Percentiles rank a stretch among this genome's conserved stretches.
Evolutionary conservation across 257 asterid genomes (phyloP).

Genomic region (Gentiana dahurica): DNA sequence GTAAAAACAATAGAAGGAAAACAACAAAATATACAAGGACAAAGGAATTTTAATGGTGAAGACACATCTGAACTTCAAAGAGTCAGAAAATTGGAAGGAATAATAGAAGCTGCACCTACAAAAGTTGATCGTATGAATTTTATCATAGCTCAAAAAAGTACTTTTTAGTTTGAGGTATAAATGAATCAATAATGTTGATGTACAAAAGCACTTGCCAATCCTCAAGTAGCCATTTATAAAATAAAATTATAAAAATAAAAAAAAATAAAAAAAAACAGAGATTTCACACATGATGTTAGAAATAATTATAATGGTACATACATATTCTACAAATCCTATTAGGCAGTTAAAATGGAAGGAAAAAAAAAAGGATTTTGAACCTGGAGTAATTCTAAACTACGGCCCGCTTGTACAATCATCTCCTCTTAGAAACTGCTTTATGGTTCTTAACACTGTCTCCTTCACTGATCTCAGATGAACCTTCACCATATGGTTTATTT

Average conservation of each 20-base stretch:
- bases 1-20: slow-evolving; percentile 3
- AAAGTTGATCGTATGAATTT: background rate
- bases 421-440: slow-evolving; percentile 27
- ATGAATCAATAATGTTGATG: slow-evolving; percentile 8
- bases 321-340: slow-evolving; percentile 8
- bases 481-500: slow-evolving; percentile 29
- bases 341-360: background rate
- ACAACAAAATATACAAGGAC: slow-evolving; percentile 2
- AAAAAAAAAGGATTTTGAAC: slow-evolving; percentile 3
- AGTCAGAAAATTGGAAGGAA: slow-evolving; percentile 2
- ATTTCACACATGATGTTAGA: background rate
- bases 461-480: slow-evolving; percentile 34
- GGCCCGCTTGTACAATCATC: slow-evolving; percentile 18
- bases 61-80: background rate
- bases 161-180: background rate
- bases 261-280: background rate
- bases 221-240: background rate
- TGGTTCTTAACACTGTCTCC: slow-evolving; percentile 37
- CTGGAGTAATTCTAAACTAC: slow-evolving; percentile 13
- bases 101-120: background rate
- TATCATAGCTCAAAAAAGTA: slow-evolving; percentile 1
- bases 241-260: background rate
- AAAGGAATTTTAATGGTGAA: background rate
- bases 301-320: background rate
- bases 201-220: slow-evolving; percentile 9